Conservation (phyloP, 2,329 filamentous ascomycete species). For the Cladosporium sp. region DNA sequence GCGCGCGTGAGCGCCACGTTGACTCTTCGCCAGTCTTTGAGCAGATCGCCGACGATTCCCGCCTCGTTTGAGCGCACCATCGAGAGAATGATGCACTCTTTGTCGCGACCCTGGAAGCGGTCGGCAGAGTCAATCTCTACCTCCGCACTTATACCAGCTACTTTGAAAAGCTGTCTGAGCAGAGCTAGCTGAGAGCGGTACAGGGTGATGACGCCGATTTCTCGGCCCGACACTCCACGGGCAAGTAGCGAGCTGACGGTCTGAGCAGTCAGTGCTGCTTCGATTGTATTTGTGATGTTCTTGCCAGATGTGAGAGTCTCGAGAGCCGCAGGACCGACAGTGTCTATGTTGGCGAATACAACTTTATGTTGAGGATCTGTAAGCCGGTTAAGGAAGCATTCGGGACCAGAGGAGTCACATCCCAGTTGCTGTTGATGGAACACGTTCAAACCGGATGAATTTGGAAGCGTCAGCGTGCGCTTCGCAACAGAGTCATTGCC, state of each 20-base stretch:
- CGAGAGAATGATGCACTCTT: conserved; percentile 84
- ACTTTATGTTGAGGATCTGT: conserved; percentile 72
- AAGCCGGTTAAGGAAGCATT: conserved; percentile 76
- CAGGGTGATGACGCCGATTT: conserved; percentile 94
- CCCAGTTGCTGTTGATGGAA: conserved; percentile 33
- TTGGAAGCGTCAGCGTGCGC: conserved; percentile 67
- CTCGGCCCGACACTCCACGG: conserved; percentile 69
- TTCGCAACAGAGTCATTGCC: conserved; percentile 74
- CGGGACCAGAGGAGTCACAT: neutral
- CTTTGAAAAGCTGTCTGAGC: conserved; percentile 67
- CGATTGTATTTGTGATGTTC: conserved; percentile 83
- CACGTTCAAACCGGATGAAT: conserved; percentile 34
- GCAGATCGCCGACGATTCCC: conserved; percentile 80
- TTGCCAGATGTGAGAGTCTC: conserved; percentile 74
- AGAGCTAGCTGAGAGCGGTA: conserved; percentile 90
- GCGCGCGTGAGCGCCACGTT: conserved; percentile 95
- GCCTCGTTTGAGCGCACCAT: conserved; percentile 85
- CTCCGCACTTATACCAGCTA: conserved; percentile 45
- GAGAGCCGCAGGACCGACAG: conserved; percentile 60
- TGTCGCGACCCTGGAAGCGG: conserved; percentile 94
- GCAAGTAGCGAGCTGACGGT: conserved; percentile 77
- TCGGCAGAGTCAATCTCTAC: conserved; percentile 97
- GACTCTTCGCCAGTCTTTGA: conserved; percentile 88
- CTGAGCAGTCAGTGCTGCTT: conserved; percentile 74
- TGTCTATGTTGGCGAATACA: conserved; percentile 86